Evolutionary conservation across 768 basidiomycete genomes (phyloP).

Genomic region (Suillus fuscotomentosus): DNA sequence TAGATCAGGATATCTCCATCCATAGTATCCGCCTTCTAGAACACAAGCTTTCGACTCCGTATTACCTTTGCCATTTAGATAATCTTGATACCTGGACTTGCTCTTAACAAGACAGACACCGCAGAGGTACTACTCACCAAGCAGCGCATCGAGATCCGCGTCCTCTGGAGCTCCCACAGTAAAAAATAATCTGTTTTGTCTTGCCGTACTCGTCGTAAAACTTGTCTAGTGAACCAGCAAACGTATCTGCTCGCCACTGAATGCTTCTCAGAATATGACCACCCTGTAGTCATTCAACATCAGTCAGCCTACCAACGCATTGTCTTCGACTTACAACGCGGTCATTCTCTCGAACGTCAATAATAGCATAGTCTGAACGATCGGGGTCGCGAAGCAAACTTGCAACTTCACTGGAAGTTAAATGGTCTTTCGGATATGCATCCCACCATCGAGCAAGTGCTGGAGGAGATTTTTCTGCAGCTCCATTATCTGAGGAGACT

Average conservation of each 20-base stretch:
- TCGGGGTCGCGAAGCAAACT: conserved; percentile 21
- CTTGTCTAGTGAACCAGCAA: conserved; percentile 41
- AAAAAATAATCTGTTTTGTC: conserved; percentile 48
- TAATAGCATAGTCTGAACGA: conserved; percentile 36
- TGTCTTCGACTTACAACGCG: conserved; percentile 33
- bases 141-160: conserved; percentile 54
- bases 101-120: not conserved
- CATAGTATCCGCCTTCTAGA: conserved; percentile 42
- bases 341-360: conserved; percentile 52
- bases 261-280: conserved; percentile 53
- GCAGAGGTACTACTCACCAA: conserved; percentile 37
- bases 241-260: conserved; percentile 49
- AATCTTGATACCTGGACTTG: conserved; percentile 47
- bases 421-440: conserved; percentile 40
- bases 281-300: conserved; percentile 33
- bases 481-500: conserved; percentile 7
- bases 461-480: not conserved
- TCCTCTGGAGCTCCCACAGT: conserved; percentile 51
- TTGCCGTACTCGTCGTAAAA: conserved; percentile 42
- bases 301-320: not conserved
- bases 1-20: conserved; percentile 28
- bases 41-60: conserved; percentile 39
- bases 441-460: conserved; percentile 51
- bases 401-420: conserved; percentile 40
- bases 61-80: conserved; percentile 32